Evolutionary conservation across 352 stramenopile genomes (phyloP).

Genomic region (Phytopythium cucurbitacearum): DNA sequence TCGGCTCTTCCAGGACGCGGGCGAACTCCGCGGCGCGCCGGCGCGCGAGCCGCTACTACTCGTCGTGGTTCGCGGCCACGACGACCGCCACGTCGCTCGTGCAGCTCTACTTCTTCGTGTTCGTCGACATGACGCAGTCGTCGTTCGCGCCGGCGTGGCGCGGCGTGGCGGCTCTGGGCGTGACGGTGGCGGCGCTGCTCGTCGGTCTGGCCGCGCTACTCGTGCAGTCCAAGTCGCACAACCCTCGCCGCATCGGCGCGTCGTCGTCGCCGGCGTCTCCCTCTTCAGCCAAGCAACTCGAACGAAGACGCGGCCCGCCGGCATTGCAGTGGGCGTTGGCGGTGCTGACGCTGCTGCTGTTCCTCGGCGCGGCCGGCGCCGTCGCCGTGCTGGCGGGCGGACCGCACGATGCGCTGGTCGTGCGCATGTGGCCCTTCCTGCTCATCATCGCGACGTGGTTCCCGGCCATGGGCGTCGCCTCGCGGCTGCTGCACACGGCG

Average conservation of each 20-base stretch:
- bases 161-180: no score
- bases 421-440: conserved; percentile 37
- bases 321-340: neutral
- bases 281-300: no score
- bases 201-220: no score
- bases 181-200: no score
- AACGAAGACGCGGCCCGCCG: no score
- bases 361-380: neutral
- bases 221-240: no score
- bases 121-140: conserved; percentile 28
- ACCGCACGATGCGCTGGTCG: neutral
- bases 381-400: conserved; percentile 1
- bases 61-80: conserved; percentile 38
- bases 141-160: conserved; percentile 14
- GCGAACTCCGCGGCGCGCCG: neutral
- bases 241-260: no score
- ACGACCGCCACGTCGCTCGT: conserved; percentile 35
- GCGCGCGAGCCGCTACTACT: conserved; percentile 9
- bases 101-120: conserved; percentile 56
- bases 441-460: conserved; percentile 46
- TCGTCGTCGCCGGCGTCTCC: neutral
- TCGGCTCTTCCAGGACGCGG: no score
- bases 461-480: conserved; percentile 30
- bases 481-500: conserved; percentile 36
- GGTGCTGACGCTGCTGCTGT: neutral